Percentiles rank a stretch among this genome's conserved stretches.
These are phyloP conservation scores for Thyridium curvatum DNA, from an alignment of 2,329 filamentous ascomycete genomes.

Conservation along the genomic window DNA sequence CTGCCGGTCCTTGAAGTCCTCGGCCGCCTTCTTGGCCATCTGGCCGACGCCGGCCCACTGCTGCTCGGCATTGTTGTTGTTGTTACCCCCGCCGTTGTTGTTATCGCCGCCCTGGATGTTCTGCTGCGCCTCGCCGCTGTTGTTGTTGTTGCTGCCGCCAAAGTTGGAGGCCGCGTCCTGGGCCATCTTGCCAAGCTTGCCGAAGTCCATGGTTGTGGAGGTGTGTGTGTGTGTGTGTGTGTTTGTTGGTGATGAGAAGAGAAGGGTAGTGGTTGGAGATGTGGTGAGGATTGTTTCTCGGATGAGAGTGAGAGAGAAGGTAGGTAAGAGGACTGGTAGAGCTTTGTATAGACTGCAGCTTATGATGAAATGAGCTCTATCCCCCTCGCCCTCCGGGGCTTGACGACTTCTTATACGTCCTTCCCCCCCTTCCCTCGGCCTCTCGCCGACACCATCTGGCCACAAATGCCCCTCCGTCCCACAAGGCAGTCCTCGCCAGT, in stretches of 20 bases:
- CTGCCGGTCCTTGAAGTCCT: constrained; percentile 9
- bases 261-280: not conserved
- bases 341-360: too few relatives aligned
- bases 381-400: too few relatives aligned
- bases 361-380: too few relatives aligned
- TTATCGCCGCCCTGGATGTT: constrained; percentile 6
- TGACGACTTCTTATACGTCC: too few relatives aligned
- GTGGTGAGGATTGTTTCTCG: too few relatives aligned
- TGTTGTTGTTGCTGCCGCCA: constrained; percentile 4
- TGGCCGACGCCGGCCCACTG: constrained; percentile 11
- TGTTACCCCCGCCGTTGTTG: constrained; percentile 5
- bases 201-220: constrained; percentile 15
- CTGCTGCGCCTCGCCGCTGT: constrained; percentile 2
- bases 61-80: constrained; percentile 1
- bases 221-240: too few relatives aligned
- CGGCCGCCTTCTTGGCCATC: constrained; percentile 13
- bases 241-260: constrained; percentile 4
- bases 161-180: constrained; percentile 13
- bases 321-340: too few relatives aligned
- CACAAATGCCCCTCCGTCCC: too few relatives aligned
- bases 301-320: too few relatives aligned
- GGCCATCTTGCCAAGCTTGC: constrained; percentile 13
- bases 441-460: too few relatives aligned
- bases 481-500: too few relatives aligned
- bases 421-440: too few relatives aligned